Conservation (phyloP, 2,329 filamentous ascomycete genomes). For the Ilyonectria sp. region DNA sequence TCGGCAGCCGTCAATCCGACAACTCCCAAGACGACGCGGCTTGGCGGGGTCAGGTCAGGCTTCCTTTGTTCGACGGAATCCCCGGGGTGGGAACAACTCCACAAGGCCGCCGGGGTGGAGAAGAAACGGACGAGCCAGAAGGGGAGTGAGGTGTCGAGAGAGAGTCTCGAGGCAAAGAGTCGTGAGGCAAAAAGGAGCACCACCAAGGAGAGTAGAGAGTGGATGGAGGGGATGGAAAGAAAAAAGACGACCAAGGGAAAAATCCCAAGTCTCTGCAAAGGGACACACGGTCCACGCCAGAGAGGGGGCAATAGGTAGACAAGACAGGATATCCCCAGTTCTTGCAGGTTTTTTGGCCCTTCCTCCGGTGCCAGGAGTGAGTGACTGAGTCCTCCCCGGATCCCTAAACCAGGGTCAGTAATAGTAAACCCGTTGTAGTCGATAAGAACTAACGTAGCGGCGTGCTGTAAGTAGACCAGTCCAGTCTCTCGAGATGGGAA, state of each 20-base stretch:
- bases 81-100: constrained; percentile 22
- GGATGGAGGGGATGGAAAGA: neutral
- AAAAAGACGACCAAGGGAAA: neutral
- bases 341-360: constrained; percentile 11
- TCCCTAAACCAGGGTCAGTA: constrained; percentile 7
- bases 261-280: neutral
- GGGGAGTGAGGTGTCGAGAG: neutral
- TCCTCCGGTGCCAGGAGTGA: neutral
- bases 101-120: constrained; percentile 19
- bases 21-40: constrained; percentile 14
- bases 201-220: too few species aligned
- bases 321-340: constrained; percentile 18
- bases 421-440: constrained; percentile 24
- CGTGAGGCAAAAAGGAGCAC: too few species aligned
- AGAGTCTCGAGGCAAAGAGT: neutral
- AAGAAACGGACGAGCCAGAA: neutral
- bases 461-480: constrained; percentile 9
- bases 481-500: constrained; percentile 36
- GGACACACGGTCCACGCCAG: neutral
- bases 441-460: constrained; percentile 25
- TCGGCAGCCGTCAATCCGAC: constrained; percentile 26
- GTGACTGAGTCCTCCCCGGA: constrained; percentile 1
- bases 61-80: constrained; percentile 27
- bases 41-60: constrained; percentile 16
- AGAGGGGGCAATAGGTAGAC: neutral